Percentiles rank a stretch among this genome's conserved stretches.
These are phyloP conservation scores for Trametes punicea DNA, from an alignment of 768 basidiomycete genomes.

Conservation along the genomic window DNA sequence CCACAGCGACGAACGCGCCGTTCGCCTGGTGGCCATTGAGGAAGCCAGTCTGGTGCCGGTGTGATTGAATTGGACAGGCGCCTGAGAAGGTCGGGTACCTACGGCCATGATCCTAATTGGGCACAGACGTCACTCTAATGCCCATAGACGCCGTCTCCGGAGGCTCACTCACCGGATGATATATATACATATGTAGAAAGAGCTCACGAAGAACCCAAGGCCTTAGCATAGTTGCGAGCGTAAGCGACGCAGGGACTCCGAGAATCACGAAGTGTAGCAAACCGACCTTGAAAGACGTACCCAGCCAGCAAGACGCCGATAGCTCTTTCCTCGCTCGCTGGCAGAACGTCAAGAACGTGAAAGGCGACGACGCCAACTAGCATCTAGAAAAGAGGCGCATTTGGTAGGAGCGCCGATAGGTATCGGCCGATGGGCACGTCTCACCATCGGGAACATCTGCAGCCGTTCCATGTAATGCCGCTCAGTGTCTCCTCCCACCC, in stretches of 20 bases:
- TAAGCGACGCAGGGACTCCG: not conserved
- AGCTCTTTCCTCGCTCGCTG: conserved; percentile 34
- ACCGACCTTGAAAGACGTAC: conserved; percentile 47
- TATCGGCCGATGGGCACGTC: not conserved
- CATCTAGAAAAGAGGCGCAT: conserved; percentile 33
- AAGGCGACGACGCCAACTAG: conserved; percentile 46
- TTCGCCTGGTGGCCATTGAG: conserved; percentile 47
- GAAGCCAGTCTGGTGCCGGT: conserved; percentile 38
- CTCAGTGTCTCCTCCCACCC: not conserved
- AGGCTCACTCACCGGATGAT: conserved; percentile 37
- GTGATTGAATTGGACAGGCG: not conserved
- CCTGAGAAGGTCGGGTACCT: conserved; percentile 4
- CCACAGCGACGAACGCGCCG: conserved; percentile 46
- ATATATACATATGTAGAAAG: conserved; percentile 50
- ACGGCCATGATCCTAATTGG: conserved; percentile 37
- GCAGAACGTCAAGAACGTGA: conserved; percentile 39
- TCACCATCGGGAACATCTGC: conserved; percentile 36
- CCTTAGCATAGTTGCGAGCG: conserved; percentile 24
- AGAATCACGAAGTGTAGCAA: conserved; percentile 5
- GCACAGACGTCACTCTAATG: not conserved
- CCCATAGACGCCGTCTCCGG: not conserved
- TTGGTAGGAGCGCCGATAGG: conserved; percentile 1
- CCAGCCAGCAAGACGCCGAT: conserved; percentile 41
- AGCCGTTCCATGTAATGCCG: not conserved
- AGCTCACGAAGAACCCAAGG: conserved; percentile 47